Conservation (phyloP, 306 rosid species). For the Vigna trinervia region DNA sequence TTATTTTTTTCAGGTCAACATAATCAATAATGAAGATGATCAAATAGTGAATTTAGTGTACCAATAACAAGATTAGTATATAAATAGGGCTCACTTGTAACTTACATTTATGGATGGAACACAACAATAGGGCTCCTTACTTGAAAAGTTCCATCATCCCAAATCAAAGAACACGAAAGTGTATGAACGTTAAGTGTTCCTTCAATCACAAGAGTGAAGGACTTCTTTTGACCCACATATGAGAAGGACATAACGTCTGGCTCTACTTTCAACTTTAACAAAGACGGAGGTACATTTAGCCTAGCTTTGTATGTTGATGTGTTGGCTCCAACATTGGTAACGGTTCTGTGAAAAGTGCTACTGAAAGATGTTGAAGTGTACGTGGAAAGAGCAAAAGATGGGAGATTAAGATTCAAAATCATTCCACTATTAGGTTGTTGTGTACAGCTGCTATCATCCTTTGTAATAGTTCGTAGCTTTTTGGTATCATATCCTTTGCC, state of each 20-base stretch:
- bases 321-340: not conserved
- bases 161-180: not conserved
- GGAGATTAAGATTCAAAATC: not conserved
- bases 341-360: not conserved
- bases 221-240: not conserved
- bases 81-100: too few relatives aligned
- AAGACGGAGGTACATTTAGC: not conserved
- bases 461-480: not conserved
- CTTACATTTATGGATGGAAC: too few relatives aligned
- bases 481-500: not conserved
- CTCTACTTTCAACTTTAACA: not conserved
- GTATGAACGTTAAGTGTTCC: not conserved
- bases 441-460: not conserved
- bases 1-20: too few relatives aligned
- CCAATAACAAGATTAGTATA: too few relatives aligned
- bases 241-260: slow-evolving; percentile 10
- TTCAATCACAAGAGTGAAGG: slow-evolving; percentile 9
- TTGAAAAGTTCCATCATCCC: slow-evolving; percentile 1
- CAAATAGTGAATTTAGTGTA: too few relatives aligned
- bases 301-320: slow-evolving; percentile 9
- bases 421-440: not conserved
- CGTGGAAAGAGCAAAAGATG: not conserved
- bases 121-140: slow-evolving; percentile 5
- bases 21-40: too few relatives aligned
- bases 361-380: not conserved